Base-by-base conservation (phyloP, 768 basidiomycete species). In the Phylloporus sp. region DNA sequence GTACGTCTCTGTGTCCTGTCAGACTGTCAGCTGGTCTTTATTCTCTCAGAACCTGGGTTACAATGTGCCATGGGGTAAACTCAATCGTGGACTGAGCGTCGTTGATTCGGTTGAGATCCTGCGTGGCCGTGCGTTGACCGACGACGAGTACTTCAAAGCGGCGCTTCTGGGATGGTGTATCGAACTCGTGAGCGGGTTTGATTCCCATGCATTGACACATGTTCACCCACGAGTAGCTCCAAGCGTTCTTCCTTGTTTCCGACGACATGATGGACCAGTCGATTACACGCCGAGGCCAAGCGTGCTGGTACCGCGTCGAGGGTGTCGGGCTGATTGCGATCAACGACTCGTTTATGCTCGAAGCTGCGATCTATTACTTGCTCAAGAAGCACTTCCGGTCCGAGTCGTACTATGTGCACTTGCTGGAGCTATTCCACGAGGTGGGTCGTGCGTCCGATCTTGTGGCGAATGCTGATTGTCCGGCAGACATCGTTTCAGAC, bases 211-310 rank as follows among this genome's bases (percentile, higher is more conserved):
- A 15, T 23, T 40, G 12, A 40, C 39, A 12, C 7, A n/a, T n/a
- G n/a, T n/a, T n/a, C n/a, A n/a, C n/a, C n/a, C n/a, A n/a, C 13
- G 18, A 6, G 2, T 15, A 95, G 92, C 81, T 99, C 8, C 95
- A 98, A 85, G 94, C 93, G 0, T 97, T 87, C 72, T 97, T 97
- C 84, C 82, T 98, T 47, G 92, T 95, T 48, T 81, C 91, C 5
- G 92, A 99, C 71, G 95, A 98, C 70, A 94, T 98, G 63, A 99
- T 99, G 97, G 95, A 99, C 66, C 69, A 79, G 18, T 91, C 89
- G 42, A 86, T 98, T 60, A 97, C 95, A 11, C 87, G 95, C 23
- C 86, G 95, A 10, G 86, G 88, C 5, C 95, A 97, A 70, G 88
- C 94, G 2, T 99, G 95, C 73, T 99, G 91, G 91, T 97, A 95